phyloP scores from a whole-genome alignment of 306 rosid genomes.

The Sicyos edulis region DNA sequence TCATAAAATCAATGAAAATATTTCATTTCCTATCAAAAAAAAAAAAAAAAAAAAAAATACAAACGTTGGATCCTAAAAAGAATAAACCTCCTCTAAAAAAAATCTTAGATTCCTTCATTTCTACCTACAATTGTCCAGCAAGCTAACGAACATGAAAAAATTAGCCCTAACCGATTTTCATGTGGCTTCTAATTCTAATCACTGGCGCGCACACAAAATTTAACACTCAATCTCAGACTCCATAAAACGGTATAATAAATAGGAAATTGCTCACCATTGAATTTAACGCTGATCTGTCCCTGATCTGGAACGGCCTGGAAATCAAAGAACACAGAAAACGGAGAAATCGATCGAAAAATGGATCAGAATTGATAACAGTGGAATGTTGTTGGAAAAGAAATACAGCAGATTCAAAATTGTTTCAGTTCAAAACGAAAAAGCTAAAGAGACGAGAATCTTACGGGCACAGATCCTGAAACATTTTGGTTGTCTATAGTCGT shows the following conservation, averaged over 20 bases:
- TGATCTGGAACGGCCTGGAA: constrained; percentile 83
- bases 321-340: constrained; percentile 14
- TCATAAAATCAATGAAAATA: too few species aligned
- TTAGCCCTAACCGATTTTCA: background rate
- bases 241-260: background rate
- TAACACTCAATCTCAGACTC: background rate
- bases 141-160: background rate
- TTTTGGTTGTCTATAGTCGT: constrained; percentile 58
- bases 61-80: constrained; percentile 7
- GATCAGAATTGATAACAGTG: background rate
- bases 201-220: background rate
- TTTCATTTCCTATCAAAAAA: too few species aligned
- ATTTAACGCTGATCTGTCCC: constrained; percentile 55
- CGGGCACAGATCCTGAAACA: constrained; percentile 87
- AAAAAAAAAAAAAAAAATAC: background rate
- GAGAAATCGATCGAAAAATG: background rate
- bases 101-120: background rate
- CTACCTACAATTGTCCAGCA: background rate
- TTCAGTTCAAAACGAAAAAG: background rate
- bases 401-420: background rate
- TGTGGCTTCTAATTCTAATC: background rate
- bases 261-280: constrained; percentile 40
- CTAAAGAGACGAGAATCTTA: constrained; percentile 22
- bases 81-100: constrained; percentile 3
- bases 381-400: background rate